A percentile compares a stretch with the other conserved stretches of the same genome.
Evolutionary conservation across 495 filamentous ascomycete species (phyloP).

Genomic region (Penicillium arizonense): DNA sequence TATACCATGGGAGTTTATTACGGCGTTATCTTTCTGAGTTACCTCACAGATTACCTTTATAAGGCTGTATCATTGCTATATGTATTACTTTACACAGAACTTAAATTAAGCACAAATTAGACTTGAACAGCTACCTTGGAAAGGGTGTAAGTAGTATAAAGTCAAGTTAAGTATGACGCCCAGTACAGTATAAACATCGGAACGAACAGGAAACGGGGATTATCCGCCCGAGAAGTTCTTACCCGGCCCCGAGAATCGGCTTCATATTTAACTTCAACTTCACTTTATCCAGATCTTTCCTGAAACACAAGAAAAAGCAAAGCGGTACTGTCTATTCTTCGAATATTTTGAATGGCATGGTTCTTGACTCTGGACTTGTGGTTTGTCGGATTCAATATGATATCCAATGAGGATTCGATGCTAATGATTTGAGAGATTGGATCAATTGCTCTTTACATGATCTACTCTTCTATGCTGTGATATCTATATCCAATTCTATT

Average conservation of each 20-base stretch:
- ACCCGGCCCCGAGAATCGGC: slow-evolving; percentile 20
- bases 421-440: neutral
- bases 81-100: neutral
- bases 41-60: no score
- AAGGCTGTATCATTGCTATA: neutral
- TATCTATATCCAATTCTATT: neutral
- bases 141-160: no score
- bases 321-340: neutral
- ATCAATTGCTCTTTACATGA: neutral
- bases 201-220: slow-evolving; percentile 13
- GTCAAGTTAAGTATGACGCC: no score
- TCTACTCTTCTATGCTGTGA: neutral
- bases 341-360: neutral
- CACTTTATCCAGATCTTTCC: neutral
- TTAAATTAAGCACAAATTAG: no score
- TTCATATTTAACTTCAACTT: neutral
- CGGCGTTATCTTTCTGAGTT: no score
- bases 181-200: slow-evolving; percentile 6
- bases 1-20: neutral
- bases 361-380: neutral
- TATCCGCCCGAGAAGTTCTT: slow-evolving; percentile 11
- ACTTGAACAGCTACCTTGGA: no score
- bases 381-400: neutral
- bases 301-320: neutral
- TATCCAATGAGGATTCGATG: neutral